Evolutionary conservation across 1,139 yeast species (phyloP).

Genomic region (Candida tropicalis): DNA sequence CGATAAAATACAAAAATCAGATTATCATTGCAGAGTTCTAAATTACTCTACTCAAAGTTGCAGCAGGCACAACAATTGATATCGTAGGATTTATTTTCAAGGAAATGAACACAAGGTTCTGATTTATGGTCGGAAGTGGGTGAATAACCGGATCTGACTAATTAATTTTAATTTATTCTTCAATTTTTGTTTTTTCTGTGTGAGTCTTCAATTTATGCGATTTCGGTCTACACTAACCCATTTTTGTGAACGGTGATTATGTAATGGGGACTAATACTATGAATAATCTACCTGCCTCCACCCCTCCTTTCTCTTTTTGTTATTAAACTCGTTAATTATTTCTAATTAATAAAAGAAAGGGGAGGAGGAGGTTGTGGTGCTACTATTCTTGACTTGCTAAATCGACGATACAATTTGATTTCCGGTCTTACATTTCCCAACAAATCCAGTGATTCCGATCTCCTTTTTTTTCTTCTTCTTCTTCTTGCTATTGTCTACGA

Average conservation of each 20-base stretch:
- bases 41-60: too few relatives aligned
- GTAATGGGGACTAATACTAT: not conserved
- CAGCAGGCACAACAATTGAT: too few relatives aligned
- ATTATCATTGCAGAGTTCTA: too few relatives aligned
- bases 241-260: not conserved
- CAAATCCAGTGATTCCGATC: conserved; percentile 1
- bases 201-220: not conserved
- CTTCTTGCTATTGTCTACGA: not conserved
- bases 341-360: not conserved
- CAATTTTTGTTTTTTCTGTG: not conserved
- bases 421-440: not conserved
- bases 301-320: not conserved
- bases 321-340: not conserved
- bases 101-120: too few relatives aligned
- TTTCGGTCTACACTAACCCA: conserved; percentile 5
- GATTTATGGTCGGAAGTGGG: conserved; percentile 1
- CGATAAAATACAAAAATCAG: not conserved
- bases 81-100: too few relatives aligned
- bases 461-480: not conserved
- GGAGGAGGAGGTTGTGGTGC: too few relatives aligned
- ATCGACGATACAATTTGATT: too few relatives aligned
- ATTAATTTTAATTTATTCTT: not conserved
- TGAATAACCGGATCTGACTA: conserved; percentile 1
- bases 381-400: not conserved
- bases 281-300: conserved; percentile 1